Percentiles rank a stretch among this genome's conserved stretches.
These are phyloP conservation scores for Vicia villosa DNA, from an alignment of 306 rosid species.

Conservation along the genomic window DNA sequence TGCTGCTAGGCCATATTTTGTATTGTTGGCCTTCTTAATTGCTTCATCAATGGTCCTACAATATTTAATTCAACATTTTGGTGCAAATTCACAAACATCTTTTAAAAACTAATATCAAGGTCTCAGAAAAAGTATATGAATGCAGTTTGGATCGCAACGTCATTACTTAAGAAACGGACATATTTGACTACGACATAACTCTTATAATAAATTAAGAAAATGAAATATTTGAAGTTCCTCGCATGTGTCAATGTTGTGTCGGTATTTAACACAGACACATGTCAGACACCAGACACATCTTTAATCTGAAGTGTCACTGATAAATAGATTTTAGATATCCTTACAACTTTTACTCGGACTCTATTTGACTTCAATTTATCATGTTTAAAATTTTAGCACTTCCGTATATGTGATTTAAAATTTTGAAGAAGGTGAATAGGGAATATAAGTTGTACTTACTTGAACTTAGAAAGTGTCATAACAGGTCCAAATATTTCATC, in stretches of 20 bases:
- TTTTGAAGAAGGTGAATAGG: neutral
- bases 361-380: neutral
- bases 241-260: neutral
- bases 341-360: neutral
- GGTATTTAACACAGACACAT: neutral
- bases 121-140: neutral
- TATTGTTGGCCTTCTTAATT: constrained; percentile 68
- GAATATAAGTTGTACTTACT: constrained; percentile 46
- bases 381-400: neutral
- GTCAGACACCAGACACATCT: neutral
- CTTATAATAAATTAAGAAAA: neutral
- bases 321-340: neutral
- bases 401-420: neutral
- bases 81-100: neutral
- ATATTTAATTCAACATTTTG: constrained; percentile 6
- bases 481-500: constrained; percentile 97
- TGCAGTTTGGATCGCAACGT: neutral
- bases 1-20: constrained; percentile 81
- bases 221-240: neutral
- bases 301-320: neutral
- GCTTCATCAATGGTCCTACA: constrained; percentile 76
- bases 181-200: neutral
- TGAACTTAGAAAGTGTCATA: constrained; percentile 71
- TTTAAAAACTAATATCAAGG: neutral
- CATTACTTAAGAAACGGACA: neutral